Evolutionary conservation across 1,284 basidiomycete species (phyloP), one percentile per base, ranked within the genome.

Genomic region (Tylopilus sp.): DNA sequence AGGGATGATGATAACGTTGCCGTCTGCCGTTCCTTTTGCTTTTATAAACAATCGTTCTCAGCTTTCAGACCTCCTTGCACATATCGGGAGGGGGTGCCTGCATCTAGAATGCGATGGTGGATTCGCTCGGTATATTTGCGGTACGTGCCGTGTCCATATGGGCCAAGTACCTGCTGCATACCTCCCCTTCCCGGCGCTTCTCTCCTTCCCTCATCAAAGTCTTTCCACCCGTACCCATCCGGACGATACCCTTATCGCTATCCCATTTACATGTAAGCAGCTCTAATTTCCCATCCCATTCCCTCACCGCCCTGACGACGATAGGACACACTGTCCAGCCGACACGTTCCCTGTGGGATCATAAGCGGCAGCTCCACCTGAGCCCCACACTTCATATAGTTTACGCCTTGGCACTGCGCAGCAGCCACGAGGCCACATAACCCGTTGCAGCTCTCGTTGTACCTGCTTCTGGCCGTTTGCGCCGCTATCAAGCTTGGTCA

Each of bases 11-110:
- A 45, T 38, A 50, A 50, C 55, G 51, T 52, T 52, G 13, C 36
- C 34, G 33, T 26, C 34, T 39, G 51, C 6, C 26, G 39, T 43
- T 47, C 52, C 37, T 47, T 51, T 47, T 55, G 65, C 64, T 55
- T 65, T 65, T 64, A 64, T 68, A 65, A 53, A 67, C 59, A 38
- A 46, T 47, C 28, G 43, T 46, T 36, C 43, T 43, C 55, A 40
- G 44, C 49, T 60, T 68, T 58, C 52, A 30, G 45, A 13, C 43
- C 42, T 38, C 28, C 37, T 46, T 62, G 63, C 55, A 69, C 47
- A 65, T 68, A 65, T 65, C 60, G 63, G 63, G 62, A 13, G 10
- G 6, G 10, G 6, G 18, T 40, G 2, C 43, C 34, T 36, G 25
- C 43, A 45, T 15, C 49, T 41, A 13, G 31, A 57, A 35, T 37